These are phyloP conservation scores for Malassezia japonica DNA, from an alignment of 1,284 basidiomycete species.

Conservation along the genomic window DNA sequence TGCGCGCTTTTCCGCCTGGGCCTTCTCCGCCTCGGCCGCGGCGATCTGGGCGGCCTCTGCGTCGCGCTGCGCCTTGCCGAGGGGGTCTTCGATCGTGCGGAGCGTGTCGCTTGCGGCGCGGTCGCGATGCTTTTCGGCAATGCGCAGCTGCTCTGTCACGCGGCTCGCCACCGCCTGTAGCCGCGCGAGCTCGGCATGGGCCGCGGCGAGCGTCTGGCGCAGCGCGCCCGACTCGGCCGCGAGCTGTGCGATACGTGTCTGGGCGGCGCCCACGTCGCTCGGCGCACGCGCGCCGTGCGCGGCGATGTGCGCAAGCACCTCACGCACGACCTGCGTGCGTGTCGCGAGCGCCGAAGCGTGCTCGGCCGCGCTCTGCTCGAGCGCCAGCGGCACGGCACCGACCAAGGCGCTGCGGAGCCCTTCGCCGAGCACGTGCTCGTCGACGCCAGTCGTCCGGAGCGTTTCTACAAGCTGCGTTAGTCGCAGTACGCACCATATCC, in stretches of 20 bases:
- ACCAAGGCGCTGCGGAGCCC: conserved; percentile 5
- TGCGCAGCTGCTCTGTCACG: conserved; percentile 17
- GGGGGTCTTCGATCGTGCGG: conserved; percentile 15
- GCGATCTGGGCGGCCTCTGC: background rate
- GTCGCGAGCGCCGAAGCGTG: background rate
- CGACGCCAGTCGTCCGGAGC: conserved; percentile 19
- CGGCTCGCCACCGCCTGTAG: conserved; percentile 9
- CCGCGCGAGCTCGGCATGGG: conserved; percentile 2
- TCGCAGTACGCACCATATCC: conserved; percentile 21
- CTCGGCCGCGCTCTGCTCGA: background rate
- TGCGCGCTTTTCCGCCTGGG: background rate
- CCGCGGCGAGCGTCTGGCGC: conserved; percentile 3
- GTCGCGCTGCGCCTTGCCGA: conserved; percentile 2
- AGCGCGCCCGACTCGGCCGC: conserved; percentile 21
- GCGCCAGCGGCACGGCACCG: background rate
- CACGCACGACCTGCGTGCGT: background rate
- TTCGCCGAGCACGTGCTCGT: conserved; percentile 19
- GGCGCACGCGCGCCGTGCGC: background rate
- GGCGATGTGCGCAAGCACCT: background rate
- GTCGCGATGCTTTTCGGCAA: conserved; percentile 16
- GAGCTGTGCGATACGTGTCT: conserved; percentile 18
- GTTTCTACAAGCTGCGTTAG: too few species aligned
- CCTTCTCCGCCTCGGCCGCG: background rate
- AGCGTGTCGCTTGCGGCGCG: conserved; percentile 16
- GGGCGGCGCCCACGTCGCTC: background rate